A percentile compares a stretch with the other conserved stretches of the same genome.
These are phyloP conservation scores for Fusarium sp. DNA, from an alignment of 2,329 filamentous ascomycete species.

Conservation along the genomic window DNA sequence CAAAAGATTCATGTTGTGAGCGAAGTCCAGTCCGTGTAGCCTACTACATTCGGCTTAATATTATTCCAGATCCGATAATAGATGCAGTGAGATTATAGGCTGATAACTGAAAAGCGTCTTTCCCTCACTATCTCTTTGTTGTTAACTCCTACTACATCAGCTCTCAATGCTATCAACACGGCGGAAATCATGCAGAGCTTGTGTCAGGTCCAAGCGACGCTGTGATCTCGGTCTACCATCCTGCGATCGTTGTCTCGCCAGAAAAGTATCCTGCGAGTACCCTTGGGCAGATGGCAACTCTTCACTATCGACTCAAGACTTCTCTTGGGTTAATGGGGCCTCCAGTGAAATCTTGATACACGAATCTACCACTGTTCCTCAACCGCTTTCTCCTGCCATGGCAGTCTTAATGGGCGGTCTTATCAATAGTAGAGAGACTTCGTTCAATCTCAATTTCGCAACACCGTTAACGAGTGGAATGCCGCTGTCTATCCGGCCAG, in stretches of 20 bases:
- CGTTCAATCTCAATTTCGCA: rapidly evolving
- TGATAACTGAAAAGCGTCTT: too few relatives aligned
- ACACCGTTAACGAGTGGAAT: not conserved
- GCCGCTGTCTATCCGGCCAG: not conserved
- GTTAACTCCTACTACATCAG: too few relatives aligned
- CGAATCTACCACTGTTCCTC: rapidly evolving
- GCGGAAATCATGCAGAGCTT: not conserved
- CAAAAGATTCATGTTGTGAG: too few relatives aligned
- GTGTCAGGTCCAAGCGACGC: not conserved
- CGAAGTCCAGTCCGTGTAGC: too few relatives aligned
- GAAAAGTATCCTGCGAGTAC: not conserved
- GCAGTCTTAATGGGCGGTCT: rapidly evolving
- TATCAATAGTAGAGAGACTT: not conserved
- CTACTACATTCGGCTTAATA: too few relatives aligned
- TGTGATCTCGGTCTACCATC: not conserved
- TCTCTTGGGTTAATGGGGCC: not conserved
- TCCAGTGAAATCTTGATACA: not conserved
- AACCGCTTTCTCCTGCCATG: not conserved
- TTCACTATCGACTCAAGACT: not conserved
- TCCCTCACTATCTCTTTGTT: too few relatives aligned
- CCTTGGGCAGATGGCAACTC: not conserved
- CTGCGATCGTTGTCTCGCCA: not conserved
- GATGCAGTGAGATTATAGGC: not conserved
- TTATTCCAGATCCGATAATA: too few relatives aligned
- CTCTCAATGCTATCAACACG: not conserved